Evolutionary conservation across 2,329 filamentous ascomycete genomes (phyloP).

Genomic region (Acephala macrosclerotiorum): DNA sequence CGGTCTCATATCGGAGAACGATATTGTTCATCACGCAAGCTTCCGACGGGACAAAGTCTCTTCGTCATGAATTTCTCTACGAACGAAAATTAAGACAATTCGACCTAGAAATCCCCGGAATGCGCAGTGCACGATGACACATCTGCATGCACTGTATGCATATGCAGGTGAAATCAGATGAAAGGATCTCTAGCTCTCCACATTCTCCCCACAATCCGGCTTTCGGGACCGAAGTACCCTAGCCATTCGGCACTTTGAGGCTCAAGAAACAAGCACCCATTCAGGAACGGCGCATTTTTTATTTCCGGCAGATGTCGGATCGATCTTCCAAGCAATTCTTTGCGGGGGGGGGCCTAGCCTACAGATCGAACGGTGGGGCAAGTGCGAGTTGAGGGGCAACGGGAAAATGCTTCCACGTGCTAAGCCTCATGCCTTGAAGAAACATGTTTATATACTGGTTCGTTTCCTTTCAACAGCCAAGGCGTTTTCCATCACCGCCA

Average conservation of each 20-base stretch:
- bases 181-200: neutral
- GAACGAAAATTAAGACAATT: neutral
- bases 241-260: neutral
- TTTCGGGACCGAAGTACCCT: neutral
- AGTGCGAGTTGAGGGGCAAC: neutral
- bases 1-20: neutral
- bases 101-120: neutral
- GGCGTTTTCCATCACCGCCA: no score
- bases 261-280: neutral
- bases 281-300: no score
- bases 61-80: neutral
- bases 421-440: neutral
- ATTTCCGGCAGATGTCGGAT: no score
- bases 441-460: neutral
- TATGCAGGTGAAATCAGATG: neutral
- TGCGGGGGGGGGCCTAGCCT: neutral
- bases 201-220: neutral
- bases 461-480: neutral
- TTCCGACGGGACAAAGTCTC: neutral
- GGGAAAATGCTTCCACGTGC: neutral
- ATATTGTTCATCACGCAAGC: neutral
- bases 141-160: neutral
- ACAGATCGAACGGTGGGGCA: neutral
- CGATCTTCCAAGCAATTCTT: neutral
- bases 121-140: conserved; percentile 2